Conservation (phyloP, 2,329 filamentous ascomycete species). For the Raffaelea deltoideospora region DNA sequence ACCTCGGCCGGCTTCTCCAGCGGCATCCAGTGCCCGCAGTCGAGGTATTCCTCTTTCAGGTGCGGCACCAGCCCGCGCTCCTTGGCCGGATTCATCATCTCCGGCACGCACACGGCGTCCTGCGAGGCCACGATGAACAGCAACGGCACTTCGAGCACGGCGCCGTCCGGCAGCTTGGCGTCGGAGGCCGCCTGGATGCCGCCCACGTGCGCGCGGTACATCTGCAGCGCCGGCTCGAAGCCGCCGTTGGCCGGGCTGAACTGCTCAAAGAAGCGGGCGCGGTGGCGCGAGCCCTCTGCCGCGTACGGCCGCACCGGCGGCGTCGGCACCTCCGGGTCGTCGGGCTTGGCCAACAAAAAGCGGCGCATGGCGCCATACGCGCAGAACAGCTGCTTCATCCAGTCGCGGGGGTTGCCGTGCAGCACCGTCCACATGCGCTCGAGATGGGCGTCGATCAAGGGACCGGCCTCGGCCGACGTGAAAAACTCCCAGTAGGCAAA, state of each 20-base stretch:
- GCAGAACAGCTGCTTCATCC: constrained; percentile 20
- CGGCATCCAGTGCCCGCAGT: constrained; percentile 16
- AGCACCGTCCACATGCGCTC: constrained; percentile 20
- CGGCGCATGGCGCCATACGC: constrained; percentile 17
- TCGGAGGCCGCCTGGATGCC: constrained; percentile 12
- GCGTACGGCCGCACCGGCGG: constrained; percentile 14
- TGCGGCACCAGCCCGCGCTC: constrained; percentile 12
- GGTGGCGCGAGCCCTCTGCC: constrained; percentile 11
- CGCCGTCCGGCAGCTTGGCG: constrained; percentile 6
- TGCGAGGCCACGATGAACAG: constrained; percentile 13
- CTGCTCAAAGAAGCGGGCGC: constrained; percentile 13
- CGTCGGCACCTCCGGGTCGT: constrained; percentile 11
- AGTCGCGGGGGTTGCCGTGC: constrained; percentile 14
- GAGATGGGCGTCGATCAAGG: constrained; percentile 21
- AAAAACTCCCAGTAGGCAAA: constrained; percentile 32
- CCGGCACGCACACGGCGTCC: constrained; percentile 14
- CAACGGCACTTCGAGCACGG: constrained; percentile 12
- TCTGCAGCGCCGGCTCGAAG: constrained; percentile 15
- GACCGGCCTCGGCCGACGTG: constrained; percentile 20
- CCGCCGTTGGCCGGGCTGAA: constrained; percentile 11
- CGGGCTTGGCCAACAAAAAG: constrained; percentile 10
- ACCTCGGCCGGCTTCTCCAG: constrained; percentile 15
- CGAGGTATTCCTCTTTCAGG: constrained; percentile 10
- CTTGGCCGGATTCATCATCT: constrained; percentile 8
- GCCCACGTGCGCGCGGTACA: constrained; percentile 12